Percentiles rank a stretch among this genome's conserved stretches.
phyloP scores from a whole-genome alignment of 2,329 filamentous ascomycete genomes.

The Claviceps spartinae region DNA sequence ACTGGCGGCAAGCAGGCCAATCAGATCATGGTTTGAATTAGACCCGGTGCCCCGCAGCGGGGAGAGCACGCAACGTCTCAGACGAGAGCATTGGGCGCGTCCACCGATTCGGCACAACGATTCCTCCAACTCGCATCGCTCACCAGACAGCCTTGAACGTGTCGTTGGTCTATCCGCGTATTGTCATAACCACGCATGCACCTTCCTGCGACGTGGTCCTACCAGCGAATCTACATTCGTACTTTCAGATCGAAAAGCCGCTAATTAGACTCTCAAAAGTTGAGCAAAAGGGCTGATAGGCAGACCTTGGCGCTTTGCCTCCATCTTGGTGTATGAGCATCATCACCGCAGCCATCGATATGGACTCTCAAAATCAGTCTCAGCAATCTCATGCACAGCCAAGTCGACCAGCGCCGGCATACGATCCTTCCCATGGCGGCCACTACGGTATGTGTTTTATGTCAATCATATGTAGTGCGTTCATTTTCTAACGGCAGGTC shows the following conservation, averaged over 20 bases:
- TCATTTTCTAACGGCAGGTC: constrained; percentile 9
- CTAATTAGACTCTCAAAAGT: not conserved
- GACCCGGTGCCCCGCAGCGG: too few species aligned
- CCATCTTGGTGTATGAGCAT: not conserved
- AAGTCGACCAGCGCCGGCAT: constrained; percentile 48
- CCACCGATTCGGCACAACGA: not conserved
- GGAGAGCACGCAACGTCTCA: too few species aligned
- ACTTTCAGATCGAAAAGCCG: not conserved
- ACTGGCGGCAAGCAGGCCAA: not conserved
- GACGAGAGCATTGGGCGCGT: not conserved
- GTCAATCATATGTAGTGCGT: not conserved
- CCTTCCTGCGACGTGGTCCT: not conserved
- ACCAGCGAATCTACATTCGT: not conserved
- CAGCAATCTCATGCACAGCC: constrained; percentile 42
- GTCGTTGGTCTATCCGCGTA: not conserved
- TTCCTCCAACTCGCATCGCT: not conserved
- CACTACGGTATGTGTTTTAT: constrained; percentile 54
- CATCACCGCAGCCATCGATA: constrained; percentile 9
- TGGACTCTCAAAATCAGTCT: constrained; percentile 31
- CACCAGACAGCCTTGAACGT: not conserved
- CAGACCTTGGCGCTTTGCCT: not conserved
- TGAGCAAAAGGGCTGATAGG: not conserved
- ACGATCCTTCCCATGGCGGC: constrained; percentile 60
- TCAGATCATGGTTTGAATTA: not conserved
- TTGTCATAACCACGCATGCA: not conserved